Evolutionary conservation across 2,329 filamentous ascomycete species (phyloP).

Genomic region (Myriangium duriaei): DNA sequence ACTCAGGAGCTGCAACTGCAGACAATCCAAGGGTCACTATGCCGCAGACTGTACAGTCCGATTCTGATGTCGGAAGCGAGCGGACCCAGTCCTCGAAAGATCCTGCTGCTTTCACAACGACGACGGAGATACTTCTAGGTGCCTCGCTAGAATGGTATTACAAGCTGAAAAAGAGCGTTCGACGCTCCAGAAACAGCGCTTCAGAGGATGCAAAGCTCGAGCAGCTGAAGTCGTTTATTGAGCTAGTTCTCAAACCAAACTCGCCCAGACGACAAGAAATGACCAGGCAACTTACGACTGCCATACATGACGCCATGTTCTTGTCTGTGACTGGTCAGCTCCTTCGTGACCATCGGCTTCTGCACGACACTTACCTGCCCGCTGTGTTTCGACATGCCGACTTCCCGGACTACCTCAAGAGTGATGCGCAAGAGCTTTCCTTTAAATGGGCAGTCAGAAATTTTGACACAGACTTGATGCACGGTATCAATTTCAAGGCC

Average conservation of each 20-base stretch:
- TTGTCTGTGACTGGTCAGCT: slow-evolving; percentile 21
- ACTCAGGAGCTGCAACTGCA: too few species aligned
- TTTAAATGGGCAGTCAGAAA: slow-evolving; percentile 31
- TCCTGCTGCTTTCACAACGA: too few species aligned
- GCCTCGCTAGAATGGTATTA: slow-evolving; percentile 7
- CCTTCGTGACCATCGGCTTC: slow-evolving; percentile 24
- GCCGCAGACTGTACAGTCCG: too few species aligned
- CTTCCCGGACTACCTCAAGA: slow-evolving; percentile 35
- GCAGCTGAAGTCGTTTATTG: neutral
- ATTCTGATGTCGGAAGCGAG: too few species aligned
- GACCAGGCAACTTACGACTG: slow-evolving; percentile 24
- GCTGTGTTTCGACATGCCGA: slow-evolving; percentile 22
- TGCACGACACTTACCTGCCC: slow-evolving; percentile 27
- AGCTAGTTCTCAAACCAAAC: neutral
- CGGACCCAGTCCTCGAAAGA: too few species aligned
- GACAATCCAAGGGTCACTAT: too few species aligned
- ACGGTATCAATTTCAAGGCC: slow-evolving; percentile 25
- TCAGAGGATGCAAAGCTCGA: neutral
- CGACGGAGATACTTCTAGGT: too few species aligned
- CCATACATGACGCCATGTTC: slow-evolving; percentile 30
- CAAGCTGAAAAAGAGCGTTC: slow-evolving; percentile 3
- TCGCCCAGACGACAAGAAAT: neutral
- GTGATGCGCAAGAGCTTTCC: slow-evolving; percentile 36
- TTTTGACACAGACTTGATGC: slow-evolving; percentile 34
- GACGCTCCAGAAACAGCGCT: neutral